Conservation (phyloP, 2,329 filamentous ascomycete species). For the Aspergillus clavatus region DNA sequence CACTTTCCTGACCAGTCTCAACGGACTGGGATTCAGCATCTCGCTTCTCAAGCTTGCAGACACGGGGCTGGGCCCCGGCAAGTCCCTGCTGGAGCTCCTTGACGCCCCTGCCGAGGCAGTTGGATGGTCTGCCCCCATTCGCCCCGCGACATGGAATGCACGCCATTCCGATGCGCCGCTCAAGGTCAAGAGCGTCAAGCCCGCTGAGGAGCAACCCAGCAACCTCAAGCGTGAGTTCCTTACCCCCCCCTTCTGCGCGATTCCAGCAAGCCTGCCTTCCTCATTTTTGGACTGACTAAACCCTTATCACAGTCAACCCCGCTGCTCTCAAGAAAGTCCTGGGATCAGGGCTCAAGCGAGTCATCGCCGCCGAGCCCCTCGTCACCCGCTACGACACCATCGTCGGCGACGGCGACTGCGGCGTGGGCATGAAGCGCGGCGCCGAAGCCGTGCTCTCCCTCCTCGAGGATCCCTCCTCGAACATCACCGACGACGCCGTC, state of each 20-base stretch:
- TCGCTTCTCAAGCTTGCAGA: constrained; percentile 60
- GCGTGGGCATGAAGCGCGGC: constrained; percentile 77
- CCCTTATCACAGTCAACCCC: constrained; percentile 45
- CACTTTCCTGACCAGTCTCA: constrained; percentile 68
- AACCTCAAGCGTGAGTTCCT: constrained; percentile 48
- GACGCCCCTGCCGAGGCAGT: constrained; percentile 64
- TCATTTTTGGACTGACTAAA: constrained; percentile 10
- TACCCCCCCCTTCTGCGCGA: neutral
- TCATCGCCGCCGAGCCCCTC: constrained; percentile 61
- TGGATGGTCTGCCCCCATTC: constrained; percentile 61
- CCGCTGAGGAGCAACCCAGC: constrained; percentile 46
- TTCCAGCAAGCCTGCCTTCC: neutral
- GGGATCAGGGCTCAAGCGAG: constrained; percentile 50
- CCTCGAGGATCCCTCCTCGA: constrained; percentile 35
- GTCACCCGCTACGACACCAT: constrained; percentile 69
- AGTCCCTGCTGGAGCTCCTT: constrained; percentile 59
- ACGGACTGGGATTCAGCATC: constrained; percentile 67
- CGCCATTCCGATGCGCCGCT: constrained; percentile 41
- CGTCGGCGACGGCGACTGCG: constrained; percentile 87
- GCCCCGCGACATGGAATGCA: constrained; percentile 53
- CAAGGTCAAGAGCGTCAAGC: constrained; percentile 39
- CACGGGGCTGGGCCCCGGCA: constrained; percentile 51
- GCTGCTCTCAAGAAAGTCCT: constrained; percentile 50
- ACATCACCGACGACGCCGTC: constrained; percentile 54
- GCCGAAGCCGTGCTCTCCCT: constrained; percentile 60